Conservation (phyloP, 2,329 filamentous ascomycete genomes). For the Exophiala spinifera region DNA sequence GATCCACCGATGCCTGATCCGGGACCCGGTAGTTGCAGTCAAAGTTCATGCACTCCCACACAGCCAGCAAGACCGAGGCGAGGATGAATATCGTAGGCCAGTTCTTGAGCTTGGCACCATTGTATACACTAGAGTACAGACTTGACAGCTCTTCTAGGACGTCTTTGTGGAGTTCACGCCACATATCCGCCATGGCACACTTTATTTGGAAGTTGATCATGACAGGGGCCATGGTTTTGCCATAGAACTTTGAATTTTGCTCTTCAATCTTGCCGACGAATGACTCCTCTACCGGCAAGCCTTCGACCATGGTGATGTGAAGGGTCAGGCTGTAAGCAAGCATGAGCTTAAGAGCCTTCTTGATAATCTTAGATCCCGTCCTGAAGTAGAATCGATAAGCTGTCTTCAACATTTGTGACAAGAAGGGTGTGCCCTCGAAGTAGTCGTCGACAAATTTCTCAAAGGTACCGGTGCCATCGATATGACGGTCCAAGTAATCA, state of each 20-base stretch:
- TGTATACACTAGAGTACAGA: slow-evolving; percentile 97
- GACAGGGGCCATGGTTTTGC: slow-evolving; percentile 87
- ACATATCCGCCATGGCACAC: slow-evolving; percentile 94
- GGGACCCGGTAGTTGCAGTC: slow-evolving; percentile 94
- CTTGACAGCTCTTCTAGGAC: slow-evolving; percentile 89
- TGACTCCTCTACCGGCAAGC: slow-evolving; percentile 73
- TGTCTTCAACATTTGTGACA: slow-evolving; percentile 94
- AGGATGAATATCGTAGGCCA: slow-evolving; percentile 99
- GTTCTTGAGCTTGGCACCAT: slow-evolving; percentile 94
- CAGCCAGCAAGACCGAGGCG: slow-evolving; percentile 83
- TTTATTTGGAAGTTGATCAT: slow-evolving; percentile 99
- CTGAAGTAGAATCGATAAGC: slow-evolving; percentile 89
- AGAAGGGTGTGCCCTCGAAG: slow-evolving; percentile 91
- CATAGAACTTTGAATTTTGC: slow-evolving; percentile 79
- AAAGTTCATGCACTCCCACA: slow-evolving; percentile 99
- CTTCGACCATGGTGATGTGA: slow-evolving; percentile 92
- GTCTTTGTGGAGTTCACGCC: slow-evolving; percentile 95
- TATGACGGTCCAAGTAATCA: slow-evolving; percentile 92
- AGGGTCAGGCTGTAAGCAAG: slow-evolving; percentile 93
- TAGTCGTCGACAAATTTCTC: slow-evolving; percentile 94
- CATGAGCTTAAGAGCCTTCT: slow-evolving; percentile 91
- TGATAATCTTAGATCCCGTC: slow-evolving; percentile 82
- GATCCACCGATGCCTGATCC: slow-evolving; percentile 77
- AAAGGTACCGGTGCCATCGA: slow-evolving; percentile 84
- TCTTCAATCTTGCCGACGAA: slow-evolving; percentile 82